Evolutionary conservation across 257 asterid species (phyloP).

Genomic region (Asclepias syriaca): DNA sequence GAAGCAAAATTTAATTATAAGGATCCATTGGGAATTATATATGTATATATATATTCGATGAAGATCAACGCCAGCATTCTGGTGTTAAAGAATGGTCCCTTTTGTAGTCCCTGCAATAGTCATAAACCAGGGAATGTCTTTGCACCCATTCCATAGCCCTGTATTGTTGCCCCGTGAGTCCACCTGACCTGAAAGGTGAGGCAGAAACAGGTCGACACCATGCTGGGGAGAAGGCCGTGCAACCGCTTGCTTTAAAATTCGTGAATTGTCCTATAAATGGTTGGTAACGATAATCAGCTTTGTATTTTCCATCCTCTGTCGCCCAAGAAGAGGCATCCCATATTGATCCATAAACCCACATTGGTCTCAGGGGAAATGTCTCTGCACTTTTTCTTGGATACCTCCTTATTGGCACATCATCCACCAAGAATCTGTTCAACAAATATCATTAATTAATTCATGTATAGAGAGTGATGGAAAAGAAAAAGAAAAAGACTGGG

Average conservation of each 20-base stretch:
- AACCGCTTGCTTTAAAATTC: conserved; percentile 67
- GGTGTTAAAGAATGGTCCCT: conserved; percentile 83
- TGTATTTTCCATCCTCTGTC: conserved; percentile 76
- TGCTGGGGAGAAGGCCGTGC: conserved; percentile 63
- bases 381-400: conserved; percentile 50
- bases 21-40: too few species aligned
- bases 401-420: conserved; percentile 82
- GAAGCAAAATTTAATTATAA: too few species aligned
- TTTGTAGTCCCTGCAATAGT: conserved; percentile 65
- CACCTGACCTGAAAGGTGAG: conserved; percentile 59
- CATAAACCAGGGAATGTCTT: conserved; percentile 52
- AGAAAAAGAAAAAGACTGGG: not conserved
- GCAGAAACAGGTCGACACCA: conserved; percentile 72
- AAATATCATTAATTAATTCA: not conserved
- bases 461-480: not conserved
- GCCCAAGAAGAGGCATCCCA: conserved; percentile 99
- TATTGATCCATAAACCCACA: conserved; percentile 93
- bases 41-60: not conserved
- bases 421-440: conserved; percentile 65
- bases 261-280: conserved; percentile 72
- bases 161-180: conserved; percentile 51
- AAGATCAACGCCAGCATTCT: conserved; percentile 50
- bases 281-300: conserved; percentile 70
- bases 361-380: conserved; percentile 83
- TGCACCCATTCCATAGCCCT: conserved; percentile 73